These are phyloP conservation scores for Ricinus communis DNA, from an alignment of 345 rosid species.

Conservation along the genomic window DNA sequence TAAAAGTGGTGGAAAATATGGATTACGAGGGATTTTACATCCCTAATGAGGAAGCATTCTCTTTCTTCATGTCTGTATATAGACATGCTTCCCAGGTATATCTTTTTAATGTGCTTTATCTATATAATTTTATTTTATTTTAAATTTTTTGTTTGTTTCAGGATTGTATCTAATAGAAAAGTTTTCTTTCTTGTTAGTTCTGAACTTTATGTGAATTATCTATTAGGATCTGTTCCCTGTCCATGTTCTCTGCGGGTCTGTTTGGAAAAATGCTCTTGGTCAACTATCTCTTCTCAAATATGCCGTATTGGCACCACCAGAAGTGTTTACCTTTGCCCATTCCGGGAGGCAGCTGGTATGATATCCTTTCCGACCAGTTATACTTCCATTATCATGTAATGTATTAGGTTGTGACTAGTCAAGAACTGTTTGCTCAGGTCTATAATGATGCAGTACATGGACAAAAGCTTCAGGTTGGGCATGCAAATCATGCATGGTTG, in stretches of 20 bases:
- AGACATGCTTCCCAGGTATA: constrained; percentile 79
- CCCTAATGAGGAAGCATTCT: constrained; percentile 81
- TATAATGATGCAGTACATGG: constrained; percentile 65
- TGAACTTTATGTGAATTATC: constrained; percentile 14
- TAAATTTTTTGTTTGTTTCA: neutral
- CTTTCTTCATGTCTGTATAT: constrained; percentile 75
- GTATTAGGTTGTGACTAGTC: constrained; percentile 19
- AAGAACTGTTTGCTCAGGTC: constrained; percentile 45
- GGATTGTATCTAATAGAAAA: neutral
- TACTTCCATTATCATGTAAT: constrained; percentile 10
- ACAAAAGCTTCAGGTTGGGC: constrained; percentile 65
- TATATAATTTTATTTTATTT: neutral
- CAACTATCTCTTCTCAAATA: constrained; percentile 83
- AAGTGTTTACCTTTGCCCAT: constrained; percentile 83
- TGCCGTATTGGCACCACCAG: constrained; percentile 77
- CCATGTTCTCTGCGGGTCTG: constrained; percentile 68
- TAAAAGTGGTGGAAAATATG: constrained; percentile 65
- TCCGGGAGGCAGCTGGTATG: constrained; percentile 86
- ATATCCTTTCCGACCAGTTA: constrained; percentile 13
- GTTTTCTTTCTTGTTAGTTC: neutral
- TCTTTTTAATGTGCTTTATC: neutral
- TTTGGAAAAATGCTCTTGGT: constrained; percentile 88
- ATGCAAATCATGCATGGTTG: constrained; percentile 81
- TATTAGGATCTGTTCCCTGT: constrained; percentile 90
- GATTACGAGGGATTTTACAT: constrained; percentile 85